Conservation (phyloP, 2,329 filamentous ascomycete species). For the Metarhizium rileyi region DNA sequence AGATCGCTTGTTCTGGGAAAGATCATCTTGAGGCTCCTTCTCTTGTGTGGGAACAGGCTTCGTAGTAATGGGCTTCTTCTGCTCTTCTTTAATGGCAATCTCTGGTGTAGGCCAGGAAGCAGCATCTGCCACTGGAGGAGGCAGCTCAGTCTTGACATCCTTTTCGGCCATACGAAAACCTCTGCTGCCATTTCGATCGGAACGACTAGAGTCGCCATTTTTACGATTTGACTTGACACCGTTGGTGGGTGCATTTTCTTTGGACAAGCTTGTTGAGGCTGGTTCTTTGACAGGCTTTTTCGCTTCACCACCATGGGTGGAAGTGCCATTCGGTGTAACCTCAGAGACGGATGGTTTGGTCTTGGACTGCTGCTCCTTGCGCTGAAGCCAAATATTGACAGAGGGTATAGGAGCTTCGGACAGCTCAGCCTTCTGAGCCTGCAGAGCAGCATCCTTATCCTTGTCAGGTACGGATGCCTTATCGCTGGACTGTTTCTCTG, state of each 20-base stretch:
- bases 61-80: constrained; percentile 51
- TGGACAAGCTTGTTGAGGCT: constrained; percentile 9
- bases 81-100: constrained; percentile 58
- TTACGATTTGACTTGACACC: constrained; percentile 34
- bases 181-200: constrained; percentile 34
- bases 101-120: constrained; percentile 87
- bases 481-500: constrained; percentile 33
- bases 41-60: constrained; percentile 54
- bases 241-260: constrained; percentile 21
- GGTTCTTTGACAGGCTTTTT: constrained; percentile 26
- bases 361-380: constrained; percentile 57
- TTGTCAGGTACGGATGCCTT: constrained; percentile 47
- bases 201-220: constrained; percentile 28
- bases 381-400: constrained; percentile 82
- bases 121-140: constrained; percentile 65
- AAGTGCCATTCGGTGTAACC: constrained; percentile 20
- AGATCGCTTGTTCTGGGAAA: constrained; percentile 39
- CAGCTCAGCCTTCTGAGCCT: constrained; percentile 53
- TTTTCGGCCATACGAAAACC: constrained; percentile 37
- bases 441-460: constrained; percentile 33
- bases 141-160: constrained; percentile 23
- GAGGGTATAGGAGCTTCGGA: constrained; percentile 73
- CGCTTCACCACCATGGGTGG: constrained; percentile 28
- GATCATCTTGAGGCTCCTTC: constrained; percentile 49
- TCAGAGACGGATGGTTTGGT: constrained; percentile 32